A percentile compares a stretch with the other conserved stretches of the same genome.
phyloP scores from a whole-genome alignment of 2,329 filamentous ascomycete genomes.

The Pseudogymnoascus sp. region DNA sequence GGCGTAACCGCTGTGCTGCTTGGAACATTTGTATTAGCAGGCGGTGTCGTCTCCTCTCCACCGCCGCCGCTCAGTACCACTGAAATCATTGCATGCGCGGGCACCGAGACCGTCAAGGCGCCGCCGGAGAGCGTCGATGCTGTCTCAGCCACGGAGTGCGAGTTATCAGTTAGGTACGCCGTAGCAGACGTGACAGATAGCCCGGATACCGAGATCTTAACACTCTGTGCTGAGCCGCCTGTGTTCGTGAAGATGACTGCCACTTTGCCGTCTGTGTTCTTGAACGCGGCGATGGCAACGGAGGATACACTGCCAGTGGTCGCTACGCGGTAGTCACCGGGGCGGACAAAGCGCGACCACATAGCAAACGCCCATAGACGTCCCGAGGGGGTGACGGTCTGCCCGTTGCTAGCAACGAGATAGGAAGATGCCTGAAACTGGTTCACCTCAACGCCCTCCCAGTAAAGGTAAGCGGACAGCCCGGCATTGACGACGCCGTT shows the following conservation, averaged over 20 bases:
- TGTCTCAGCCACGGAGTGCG: neutral
- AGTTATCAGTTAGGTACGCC: slow-evolving; percentile 8
- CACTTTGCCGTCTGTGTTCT: slow-evolving; percentile 19
- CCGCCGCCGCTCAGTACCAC: neutral
- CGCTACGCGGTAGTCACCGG: slow-evolving; percentile 17
- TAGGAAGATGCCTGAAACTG: neutral
- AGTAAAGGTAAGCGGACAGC: slow-evolving; percentile 47
- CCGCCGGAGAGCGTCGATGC: neutral
- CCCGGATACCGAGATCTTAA: neutral
- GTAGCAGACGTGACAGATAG: neutral
- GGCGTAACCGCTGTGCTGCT: neutral
- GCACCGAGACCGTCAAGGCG: neutral
- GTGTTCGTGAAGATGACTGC: slow-evolving; percentile 19
- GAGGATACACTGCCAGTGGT: neutral
- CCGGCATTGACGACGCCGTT: slow-evolving; percentile 41
- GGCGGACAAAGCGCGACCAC: slow-evolving; percentile 17
- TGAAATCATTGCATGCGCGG: neutral
- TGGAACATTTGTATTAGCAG: neutral
- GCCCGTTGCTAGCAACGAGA: neutral
- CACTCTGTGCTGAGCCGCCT: neutral
- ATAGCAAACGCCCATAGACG: slow-evolving; percentile 21
- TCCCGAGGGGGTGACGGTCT: slow-evolving; percentile 10
- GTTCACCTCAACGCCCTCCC: slow-evolving; percentile 26
- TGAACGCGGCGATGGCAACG: slow-evolving; percentile 14
- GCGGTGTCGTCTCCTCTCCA: neutral